Conservation (phyloP, 371 early-diverging fungal species). For the Synchytrium microbalum region DNA sequence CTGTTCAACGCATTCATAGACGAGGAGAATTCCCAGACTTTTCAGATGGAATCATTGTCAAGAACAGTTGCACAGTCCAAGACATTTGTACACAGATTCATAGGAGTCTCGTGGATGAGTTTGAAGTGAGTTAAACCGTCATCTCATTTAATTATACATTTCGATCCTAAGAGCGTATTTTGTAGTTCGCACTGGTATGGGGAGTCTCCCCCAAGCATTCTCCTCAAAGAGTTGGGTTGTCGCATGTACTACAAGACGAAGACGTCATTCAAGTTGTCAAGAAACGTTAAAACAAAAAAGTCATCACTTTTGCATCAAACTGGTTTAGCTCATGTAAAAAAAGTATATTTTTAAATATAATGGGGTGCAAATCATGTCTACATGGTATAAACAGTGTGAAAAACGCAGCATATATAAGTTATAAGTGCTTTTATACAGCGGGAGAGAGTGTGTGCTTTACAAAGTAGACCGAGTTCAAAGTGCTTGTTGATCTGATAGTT, state of each 20-base stretch:
- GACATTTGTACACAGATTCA: conserved; percentile 97
- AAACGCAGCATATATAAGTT: too few species aligned
- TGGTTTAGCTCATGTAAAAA: too few species aligned
- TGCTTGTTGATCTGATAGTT: too few species aligned
- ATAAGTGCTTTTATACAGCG: too few species aligned
- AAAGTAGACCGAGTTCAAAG: too few species aligned
- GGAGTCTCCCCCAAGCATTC: conserved; percentile 92
- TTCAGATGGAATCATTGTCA: conserved; percentile 88
- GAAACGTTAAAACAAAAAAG: too few species aligned
- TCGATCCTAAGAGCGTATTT: neutral
- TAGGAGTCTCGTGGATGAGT: conserved; percentile 80
- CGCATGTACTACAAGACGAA: conserved; percentile 65
- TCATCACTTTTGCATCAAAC: too few species aligned
- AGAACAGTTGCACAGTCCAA: conserved; percentile 80
- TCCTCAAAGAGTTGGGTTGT: conserved; percentile 94
- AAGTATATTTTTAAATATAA: too few species aligned
- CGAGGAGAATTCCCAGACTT: conserved; percentile 95
- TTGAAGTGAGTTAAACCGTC: conserved; percentile 48
- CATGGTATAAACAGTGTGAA: too few species aligned
- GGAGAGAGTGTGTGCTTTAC: too few species aligned
- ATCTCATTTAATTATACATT: neutral
- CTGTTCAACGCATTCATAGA: too few species aligned
- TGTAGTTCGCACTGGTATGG: conserved; percentile 90
- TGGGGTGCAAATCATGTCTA: too few species aligned
- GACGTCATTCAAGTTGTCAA: conserved; percentile 45